Conservation (phyloP, 352 stramenopile genomes). For the Pythium myriotylum region DNA sequence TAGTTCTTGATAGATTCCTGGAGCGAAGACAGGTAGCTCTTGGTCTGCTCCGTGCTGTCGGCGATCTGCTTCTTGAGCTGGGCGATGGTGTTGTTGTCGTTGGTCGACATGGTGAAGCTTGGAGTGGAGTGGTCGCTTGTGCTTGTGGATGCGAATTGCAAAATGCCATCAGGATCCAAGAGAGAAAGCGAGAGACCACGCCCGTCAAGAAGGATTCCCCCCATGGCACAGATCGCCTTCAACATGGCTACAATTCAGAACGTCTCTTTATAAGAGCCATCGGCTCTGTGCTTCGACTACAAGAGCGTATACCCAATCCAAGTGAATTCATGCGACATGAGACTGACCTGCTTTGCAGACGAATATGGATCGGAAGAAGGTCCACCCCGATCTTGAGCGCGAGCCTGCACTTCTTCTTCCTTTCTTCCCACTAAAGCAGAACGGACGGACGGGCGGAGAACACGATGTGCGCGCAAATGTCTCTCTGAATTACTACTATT, state of each 20-base stretch:
- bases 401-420: too few relatives aligned
- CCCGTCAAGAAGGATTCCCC: neutral
- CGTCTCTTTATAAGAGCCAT: neutral
- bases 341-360: neutral
- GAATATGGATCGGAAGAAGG: conserved; percentile 1
- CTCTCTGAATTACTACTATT: too few relatives aligned
- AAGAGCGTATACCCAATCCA: conserved; percentile 18
- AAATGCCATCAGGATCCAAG: neutral
- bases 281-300: conserved; percentile 3
- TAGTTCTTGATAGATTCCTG: neutral
- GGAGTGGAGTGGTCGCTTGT: neutral
- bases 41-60: conserved; percentile 10
- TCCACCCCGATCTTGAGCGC: neutral
- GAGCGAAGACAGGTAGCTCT: neutral
- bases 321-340: neutral
- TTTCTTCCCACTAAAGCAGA: too few relatives aligned
- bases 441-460: neutral
- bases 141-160: neutral
- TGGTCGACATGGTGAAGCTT: conserved; percentile 9
- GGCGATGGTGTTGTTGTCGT: conserved; percentile 33
- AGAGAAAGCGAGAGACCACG: neutral
- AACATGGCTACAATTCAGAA: conserved; percentile 4
- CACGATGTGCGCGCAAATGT: neutral
- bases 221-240: conserved; percentile 11
- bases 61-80: conserved; percentile 65